phyloP scores from a whole-genome alignment of 2,329 filamentous ascomycete species.

The Onygenales sp. region DNA sequence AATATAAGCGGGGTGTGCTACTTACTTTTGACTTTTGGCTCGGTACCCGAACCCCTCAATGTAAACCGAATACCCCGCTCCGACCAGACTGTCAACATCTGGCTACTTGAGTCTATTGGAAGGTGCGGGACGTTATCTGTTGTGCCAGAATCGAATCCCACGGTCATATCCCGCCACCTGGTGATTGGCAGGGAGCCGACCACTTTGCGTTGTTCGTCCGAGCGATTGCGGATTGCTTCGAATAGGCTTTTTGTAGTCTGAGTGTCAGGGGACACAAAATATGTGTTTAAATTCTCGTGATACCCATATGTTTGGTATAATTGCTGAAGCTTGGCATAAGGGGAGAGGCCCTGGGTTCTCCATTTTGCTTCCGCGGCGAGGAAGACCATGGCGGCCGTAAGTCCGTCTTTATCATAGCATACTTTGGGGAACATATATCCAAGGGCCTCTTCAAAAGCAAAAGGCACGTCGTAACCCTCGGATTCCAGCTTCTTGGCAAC shows the following conservation, averaged over 20 bases:
- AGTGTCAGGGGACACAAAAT: slow-evolving; percentile 50
- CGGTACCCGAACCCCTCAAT: slow-evolving; percentile 52
- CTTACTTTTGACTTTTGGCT: slow-evolving; percentile 56
- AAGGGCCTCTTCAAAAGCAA: slow-evolving; percentile 57
- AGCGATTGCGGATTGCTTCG: slow-evolving; percentile 40
- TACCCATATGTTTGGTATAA: slow-evolving; percentile 50
- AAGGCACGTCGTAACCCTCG: slow-evolving; percentile 43
- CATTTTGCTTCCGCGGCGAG: slow-evolving; percentile 46
- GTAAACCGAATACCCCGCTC: slow-evolving; percentile 48
- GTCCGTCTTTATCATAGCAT: slow-evolving; percentile 56
- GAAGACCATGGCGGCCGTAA: slow-evolving; percentile 52
- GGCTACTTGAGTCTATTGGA: slow-evolving; percentile 46
- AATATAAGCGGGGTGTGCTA: slow-evolving; percentile 1
- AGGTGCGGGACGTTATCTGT: slow-evolving; percentile 43
- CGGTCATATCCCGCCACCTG: slow-evolving; percentile 54
- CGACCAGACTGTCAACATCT: slow-evolving; percentile 56
- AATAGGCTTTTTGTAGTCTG: slow-evolving; percentile 47
- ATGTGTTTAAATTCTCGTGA: slow-evolving; percentile 56
- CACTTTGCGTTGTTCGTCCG: slow-evolving; percentile 32
- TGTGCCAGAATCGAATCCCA: slow-evolving; percentile 51
- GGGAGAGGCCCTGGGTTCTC: slow-evolving; percentile 42
- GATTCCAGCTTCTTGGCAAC: slow-evolving; percentile 43
- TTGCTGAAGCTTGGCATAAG: slow-evolving; percentile 46
- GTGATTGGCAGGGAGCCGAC: slow-evolving; percentile 45
- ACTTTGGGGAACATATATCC: slow-evolving; percentile 57